Percentiles rank a stretch among this genome's conserved stretches.
Conservation (phyloP, 73 alveolate genomes). For the Paramecium biaurelia region DNA sequence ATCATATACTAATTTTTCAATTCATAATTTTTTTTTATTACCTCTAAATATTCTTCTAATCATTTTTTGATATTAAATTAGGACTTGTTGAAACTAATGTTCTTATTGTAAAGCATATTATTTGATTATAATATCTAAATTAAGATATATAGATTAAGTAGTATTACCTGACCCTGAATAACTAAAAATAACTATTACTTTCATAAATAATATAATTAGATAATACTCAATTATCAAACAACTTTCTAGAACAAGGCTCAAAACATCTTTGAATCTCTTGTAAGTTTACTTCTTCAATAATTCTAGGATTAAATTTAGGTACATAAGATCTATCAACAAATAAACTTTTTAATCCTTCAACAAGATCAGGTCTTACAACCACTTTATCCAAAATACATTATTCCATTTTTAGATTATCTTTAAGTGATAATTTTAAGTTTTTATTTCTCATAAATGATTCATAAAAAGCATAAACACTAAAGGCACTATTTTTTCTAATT, state of each 20-base stretch:
- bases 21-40: too few relatives aligned
- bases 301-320: constrained; percentile 7
- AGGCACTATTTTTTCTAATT: neutral
- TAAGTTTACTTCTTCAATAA: neutral
- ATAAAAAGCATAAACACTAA: neutral
- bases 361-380: neutral
- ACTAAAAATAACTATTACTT: neutral
- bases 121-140: neutral
- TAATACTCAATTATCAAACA: neutral
- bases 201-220: neutral
- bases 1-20: too few relatives aligned
- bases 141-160: neutral
- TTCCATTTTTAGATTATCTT: constrained; percentile 21
- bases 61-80: too few relatives aligned
- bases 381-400: neutral
- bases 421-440: neutral
- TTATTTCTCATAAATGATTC: neutral
- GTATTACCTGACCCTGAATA: constrained; percentile 1
- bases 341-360: constrained; percentile 12
- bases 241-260: neutral
- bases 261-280: neutral
- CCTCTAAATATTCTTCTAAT: too few relatives aligned
- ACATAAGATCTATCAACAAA: neutral
- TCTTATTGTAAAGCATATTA: neutral
- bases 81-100: neutral